phyloP scores from a whole-genome alignment of 768 basidiomycete species.

The Leccinum fibrillosum region DNA sequence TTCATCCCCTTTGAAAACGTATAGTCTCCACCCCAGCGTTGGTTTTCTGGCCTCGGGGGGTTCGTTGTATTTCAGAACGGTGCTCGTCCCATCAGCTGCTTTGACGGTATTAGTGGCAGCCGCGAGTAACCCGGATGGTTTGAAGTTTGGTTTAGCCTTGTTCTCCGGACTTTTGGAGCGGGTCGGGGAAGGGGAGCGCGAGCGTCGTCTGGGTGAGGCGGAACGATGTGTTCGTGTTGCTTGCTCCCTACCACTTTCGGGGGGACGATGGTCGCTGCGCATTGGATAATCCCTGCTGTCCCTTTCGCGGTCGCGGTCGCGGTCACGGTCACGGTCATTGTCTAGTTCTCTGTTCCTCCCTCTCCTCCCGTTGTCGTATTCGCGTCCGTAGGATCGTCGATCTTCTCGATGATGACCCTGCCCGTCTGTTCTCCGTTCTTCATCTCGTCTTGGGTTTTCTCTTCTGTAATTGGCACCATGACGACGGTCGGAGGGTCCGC shows the following conservation, averaged over 20 bases:
- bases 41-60: constrained; percentile 98
- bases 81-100: constrained; percentile 68
- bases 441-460: constrained; percentile 20
- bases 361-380: constrained; percentile 18
- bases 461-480: constrained; percentile 11
- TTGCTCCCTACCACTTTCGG: constrained; percentile 29
- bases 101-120: constrained; percentile 94
- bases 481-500: constrained; percentile 14
- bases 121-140: constrained; percentile 83
- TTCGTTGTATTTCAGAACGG: constrained; percentile 95
- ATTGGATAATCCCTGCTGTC: constrained; percentile 41
- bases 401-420: constrained; percentile 15
- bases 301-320: constrained; percentile 18
- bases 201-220: constrained; percentile 46
- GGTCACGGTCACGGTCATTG: constrained; percentile 9
- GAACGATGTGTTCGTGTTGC: constrained; percentile 47
- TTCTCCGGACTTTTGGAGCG: constrained; percentile 45
- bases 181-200: constrained; percentile 40
- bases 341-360: constrained; percentile 12
- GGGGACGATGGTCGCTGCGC: constrained; percentile 25
- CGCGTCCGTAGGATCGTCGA: constrained; percentile 18
- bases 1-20: constrained; percentile 95
- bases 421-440: constrained; percentile 19
- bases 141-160: constrained; percentile 88
- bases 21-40: constrained; percentile 84